phyloP scores from a whole-genome alignment of 371 early-diverging fungal genomes.

The Rhizopus sp. region DNA sequence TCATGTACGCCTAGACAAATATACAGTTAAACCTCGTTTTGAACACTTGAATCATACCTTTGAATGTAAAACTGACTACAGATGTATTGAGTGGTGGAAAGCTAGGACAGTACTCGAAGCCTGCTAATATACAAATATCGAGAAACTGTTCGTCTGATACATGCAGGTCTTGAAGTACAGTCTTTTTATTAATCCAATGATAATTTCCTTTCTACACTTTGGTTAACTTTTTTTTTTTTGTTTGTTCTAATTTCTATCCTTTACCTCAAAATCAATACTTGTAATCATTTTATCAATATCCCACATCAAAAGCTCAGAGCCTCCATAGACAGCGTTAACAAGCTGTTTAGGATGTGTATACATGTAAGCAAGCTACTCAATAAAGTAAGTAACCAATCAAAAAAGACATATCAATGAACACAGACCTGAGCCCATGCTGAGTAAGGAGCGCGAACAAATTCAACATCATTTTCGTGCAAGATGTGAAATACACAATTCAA shows the following conservation, averaged over 20 bases:
- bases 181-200: slow-evolving; percentile 66
- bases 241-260: neutral
- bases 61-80: slow-evolving; percentile 61
- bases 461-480: slow-evolving; percentile 63
- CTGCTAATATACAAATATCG: slow-evolving; percentile 82
- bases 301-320: slow-evolving; percentile 77
- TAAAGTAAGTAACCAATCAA: neutral
- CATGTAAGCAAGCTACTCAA: slow-evolving; percentile 70
- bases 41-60: slow-evolving; percentile 35
- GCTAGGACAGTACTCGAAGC: slow-evolving; percentile 74
- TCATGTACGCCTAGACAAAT: slow-evolving; percentile 54
- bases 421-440: slow-evolving; percentile 79
- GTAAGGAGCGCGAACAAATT: slow-evolving; percentile 85
- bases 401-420: neutral
- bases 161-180: slow-evolving; percentile 64
- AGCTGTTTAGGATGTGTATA: slow-evolving; percentile 69
- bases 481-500: slow-evolving; percentile 72
- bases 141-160: slow-evolving; percentile 76
- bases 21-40: too few relatives aligned
- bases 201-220: slow-evolving; percentile 59
- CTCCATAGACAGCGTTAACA: slow-evolving; percentile 73
- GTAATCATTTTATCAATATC: slow-evolving; percentile 79
- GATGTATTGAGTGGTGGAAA: slow-evolving; percentile 71
- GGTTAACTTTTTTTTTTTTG: neutral
- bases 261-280: slow-evolving; percentile 61